Conservation (phyloP, 2,329 filamentous ascomycete species). For the Teratosphaeria destructans region DNA sequence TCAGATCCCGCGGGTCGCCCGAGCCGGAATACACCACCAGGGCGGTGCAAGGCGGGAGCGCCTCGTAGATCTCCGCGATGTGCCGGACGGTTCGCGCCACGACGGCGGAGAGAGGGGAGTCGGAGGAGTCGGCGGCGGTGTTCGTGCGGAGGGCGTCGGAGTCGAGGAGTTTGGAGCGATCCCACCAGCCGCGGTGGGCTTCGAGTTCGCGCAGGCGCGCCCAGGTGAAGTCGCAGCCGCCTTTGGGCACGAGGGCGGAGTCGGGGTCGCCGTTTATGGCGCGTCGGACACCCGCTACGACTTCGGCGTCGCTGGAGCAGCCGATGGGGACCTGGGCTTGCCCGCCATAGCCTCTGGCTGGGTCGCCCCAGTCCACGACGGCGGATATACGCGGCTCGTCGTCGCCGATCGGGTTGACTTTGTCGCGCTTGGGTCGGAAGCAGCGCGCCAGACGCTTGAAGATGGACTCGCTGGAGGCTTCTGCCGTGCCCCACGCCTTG, state of each 20-base stretch:
- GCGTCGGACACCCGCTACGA: constrained; percentile 46
- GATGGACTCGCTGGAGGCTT: constrained; percentile 72
- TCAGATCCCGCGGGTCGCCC: constrained; percentile 48
- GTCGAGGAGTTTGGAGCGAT: constrained; percentile 35
- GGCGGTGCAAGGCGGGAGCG: constrained; percentile 48
- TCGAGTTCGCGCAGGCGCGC: constrained; percentile 53
- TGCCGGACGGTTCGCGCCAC: constrained; percentile 41
- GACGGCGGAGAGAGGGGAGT: constrained; percentile 30
- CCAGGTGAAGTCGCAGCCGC: constrained; percentile 53
- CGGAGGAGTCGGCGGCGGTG: constrained; percentile 8
- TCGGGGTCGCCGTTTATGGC: constrained; percentile 38
- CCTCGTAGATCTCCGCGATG: constrained; percentile 44
- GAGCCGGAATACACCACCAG: constrained; percentile 56
- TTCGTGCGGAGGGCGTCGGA: constrained; percentile 23
- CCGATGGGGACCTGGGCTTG: constrained; percentile 47
- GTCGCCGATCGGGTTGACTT: constrained; percentile 24
- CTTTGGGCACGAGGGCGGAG: constrained; percentile 32
- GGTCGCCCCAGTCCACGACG: constrained; percentile 84
- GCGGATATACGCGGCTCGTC: constrained; percentile 52
- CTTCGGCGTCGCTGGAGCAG: constrained; percentile 46
- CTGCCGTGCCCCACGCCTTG: constrained; percentile 70
- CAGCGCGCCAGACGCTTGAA: constrained; percentile 62
- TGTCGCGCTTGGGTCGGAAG: constrained; percentile 31
- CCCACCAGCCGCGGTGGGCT: constrained; percentile 50
- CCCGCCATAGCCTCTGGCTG: constrained; percentile 49